Base-by-base conservation (phyloP, 2,329 filamentous ascomycete species). In the Aspergillus eucalypticola region DNA sequence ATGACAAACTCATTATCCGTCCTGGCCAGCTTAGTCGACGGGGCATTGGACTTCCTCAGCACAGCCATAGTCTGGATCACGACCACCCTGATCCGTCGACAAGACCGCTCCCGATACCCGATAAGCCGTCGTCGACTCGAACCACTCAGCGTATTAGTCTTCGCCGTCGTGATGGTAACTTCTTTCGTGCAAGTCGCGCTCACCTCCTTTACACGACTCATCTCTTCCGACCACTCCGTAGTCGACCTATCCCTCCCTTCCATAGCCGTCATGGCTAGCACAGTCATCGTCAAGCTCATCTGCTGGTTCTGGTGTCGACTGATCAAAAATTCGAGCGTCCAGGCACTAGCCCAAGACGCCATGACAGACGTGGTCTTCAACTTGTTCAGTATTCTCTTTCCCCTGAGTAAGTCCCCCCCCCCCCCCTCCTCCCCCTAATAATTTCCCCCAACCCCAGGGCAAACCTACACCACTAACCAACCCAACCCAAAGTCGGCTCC, bases 231-330 rank as follows among this genome's bases (percentile, higher is more conserved):
- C 17, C 90, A 86, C 67, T 80, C 83, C 17, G 80, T 96, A 17
- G 87, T 96, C n/a, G 76, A 90, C 67, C 84, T 96, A 15, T 86
- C 88, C 0, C 69, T 88, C 15, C 85, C 91, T 0, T 90, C 92
- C 5, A 87, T 96, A 59, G 78, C 81, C 52, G 94, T 96, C 73
- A 96, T 96, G 92, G 78, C 88, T 5, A 81, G 84, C 41, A 96
- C 92, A 0, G 90, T 96, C 41, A 75, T 93, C 46, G 88, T 96
- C 75, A 96, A 96, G 74, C 86, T 90, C 19, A 78, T 86, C 8
- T 93, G 90, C 76, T 96, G 91, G 90, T 71, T 96, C 41, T 96
- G 90, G 90, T 96, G 91, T 73, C 89, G 92, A 6, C 75, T 95
- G 35, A 90, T 96, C 65, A 91, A 87, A 67, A 96, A 96, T 73